Evolutionary conservation across 164 flowering plant species (phyloP).

Genomic region (Nymphaea colorata): DNA sequence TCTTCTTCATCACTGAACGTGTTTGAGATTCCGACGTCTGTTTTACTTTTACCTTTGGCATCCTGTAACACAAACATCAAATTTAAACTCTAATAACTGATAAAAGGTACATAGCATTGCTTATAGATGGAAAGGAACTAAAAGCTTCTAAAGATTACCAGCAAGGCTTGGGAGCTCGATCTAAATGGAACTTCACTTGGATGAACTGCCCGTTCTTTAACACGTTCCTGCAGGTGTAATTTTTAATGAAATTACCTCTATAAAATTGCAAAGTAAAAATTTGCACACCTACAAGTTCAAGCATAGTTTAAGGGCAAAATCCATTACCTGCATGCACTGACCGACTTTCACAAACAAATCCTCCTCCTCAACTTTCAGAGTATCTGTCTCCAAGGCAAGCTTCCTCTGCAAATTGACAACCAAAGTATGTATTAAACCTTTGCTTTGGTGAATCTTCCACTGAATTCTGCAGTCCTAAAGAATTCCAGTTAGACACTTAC

Average conservation of each 20-base stretch:
- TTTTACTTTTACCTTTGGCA: constrained; percentile 29
- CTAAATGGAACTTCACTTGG: constrained; percentile 37
- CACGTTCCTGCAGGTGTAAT: constrained; percentile 60
- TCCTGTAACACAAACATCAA: constrained; percentile 29
- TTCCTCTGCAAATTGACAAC: constrained; percentile 37
- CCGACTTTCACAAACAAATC: constrained; percentile 89
- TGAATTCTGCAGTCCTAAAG: too few relatives aligned
- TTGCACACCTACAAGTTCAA: too few relatives aligned
- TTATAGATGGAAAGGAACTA: too few relatives aligned
- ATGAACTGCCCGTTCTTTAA: constrained; percentile 49
- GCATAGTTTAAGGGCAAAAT: not conserved
- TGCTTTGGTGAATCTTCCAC: too few relatives aligned
- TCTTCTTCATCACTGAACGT: constrained; percentile 96
- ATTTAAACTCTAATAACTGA: not conserved
- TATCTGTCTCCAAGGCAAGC: constrained; percentile 59
- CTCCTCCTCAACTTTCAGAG: constrained; percentile 52
- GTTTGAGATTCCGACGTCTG: constrained; percentile 38
- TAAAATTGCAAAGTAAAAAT: too few relatives aligned
- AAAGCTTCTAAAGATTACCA: constrained; percentile 20
- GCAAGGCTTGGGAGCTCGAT: constrained; percentile 28
- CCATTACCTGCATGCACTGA: constrained; percentile 75
- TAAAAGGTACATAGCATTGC: too few relatives aligned
- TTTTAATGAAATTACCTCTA: too few relatives aligned
- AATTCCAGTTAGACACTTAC: constrained; percentile 30
- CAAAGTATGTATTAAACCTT: not conserved